Base-by-base conservation (phyloP, 805 yeast genomes). In the Suhomyces tanzawaensis region DNA sequence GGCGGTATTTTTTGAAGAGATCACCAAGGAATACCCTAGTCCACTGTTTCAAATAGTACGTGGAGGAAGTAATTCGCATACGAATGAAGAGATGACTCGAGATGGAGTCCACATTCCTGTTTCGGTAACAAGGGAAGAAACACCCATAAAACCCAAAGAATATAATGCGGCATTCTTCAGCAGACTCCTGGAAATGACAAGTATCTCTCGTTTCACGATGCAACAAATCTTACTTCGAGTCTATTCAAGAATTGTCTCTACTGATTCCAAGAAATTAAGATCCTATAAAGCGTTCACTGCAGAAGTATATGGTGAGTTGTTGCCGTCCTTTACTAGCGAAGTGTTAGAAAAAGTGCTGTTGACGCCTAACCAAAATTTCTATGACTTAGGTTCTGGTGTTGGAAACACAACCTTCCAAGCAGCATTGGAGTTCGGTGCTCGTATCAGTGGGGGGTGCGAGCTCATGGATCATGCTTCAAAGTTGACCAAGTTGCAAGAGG, bases 371-470 rank as follows among this genome's bases (percentile, higher is more conserved):
- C 74, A 77, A 30, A 74, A 69, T n/a, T 89, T 88, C 52, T 79
- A 90, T 45, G 97, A 90, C 60, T 67, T 90, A 17, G 97, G 97
- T 0, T 87, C 95, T 0, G 97, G 97, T 12, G 96, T 90, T 12
- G 97, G 96, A 0, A 90, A 90, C 55, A 87, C 96, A 41, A 82
- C 85, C 0, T 72, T 89, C 29, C 96, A 89, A 57, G 95, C 96
- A 0, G 88, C 96, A 0, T 59, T 90, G 24, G 95, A 89, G 51
- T 79, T 77, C 55, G 95, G 96, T 2, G 84, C 89, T 43, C 71
- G 71, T 37, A 48, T 55, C 12, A 82, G 95, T 58, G 87, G 85
- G 52, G 97, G 97, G 1, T 86, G 91, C 60, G 97, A 90, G 56
- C 76, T 90, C 33, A 89, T 89, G 95, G 76, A 74, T 13, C 81